Evolutionary conservation across 441 rosid genomes (phyloP).

Genomic region (Erodium texanum): DNA sequence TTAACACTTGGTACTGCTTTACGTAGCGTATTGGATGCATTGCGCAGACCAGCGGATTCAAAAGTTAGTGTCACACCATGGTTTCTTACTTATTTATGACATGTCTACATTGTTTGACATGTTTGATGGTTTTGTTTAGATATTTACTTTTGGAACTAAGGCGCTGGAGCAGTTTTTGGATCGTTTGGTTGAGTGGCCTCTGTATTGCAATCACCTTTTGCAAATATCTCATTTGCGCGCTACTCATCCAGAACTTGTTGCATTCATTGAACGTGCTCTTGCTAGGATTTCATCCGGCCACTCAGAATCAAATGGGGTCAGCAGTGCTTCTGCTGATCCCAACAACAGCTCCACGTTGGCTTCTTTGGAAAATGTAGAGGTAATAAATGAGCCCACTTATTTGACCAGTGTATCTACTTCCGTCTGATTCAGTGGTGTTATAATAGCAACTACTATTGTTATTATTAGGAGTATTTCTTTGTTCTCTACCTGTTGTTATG

Average conservation of each 20-base stretch:
- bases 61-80: slow-evolving; percentile 41
- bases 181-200: slow-evolving; percentile 97
- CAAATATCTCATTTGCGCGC: slow-evolving; percentile 95
- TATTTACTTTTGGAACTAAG: slow-evolving; percentile 94
- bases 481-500: not conserved
- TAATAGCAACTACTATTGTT: not conserved
- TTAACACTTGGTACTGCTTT: slow-evolving; percentile 87
- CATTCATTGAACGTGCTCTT: slow-evolving; percentile 83
- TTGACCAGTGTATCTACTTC: not conserved
- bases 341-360: slow-evolving; percentile 45
- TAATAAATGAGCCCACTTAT: slow-evolving; percentile 15
- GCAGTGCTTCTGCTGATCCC: slow-evolving; percentile 35
- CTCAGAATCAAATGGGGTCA: slow-evolving; percentile 55
- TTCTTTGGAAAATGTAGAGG: slow-evolving; percentile 63
- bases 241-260: slow-evolving; percentile 79
- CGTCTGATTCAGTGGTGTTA: not conserved
- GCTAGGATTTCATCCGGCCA: slow-evolving; percentile 82
- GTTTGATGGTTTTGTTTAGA: slow-evolving; percentile 40
- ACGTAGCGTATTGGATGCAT: slow-evolving; percentile 91
- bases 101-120: slow-evolving; percentile 10
- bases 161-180: slow-evolving; percentile 97
- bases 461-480: not conserved
- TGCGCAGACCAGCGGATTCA: slow-evolving; percentile 96
- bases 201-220: slow-evolving; percentile 93
- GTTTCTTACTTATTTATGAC: not conserved